Evolutionary conservation across 495 filamentous ascomycete species (phyloP).

Genomic region (Cercophora samala): DNA sequence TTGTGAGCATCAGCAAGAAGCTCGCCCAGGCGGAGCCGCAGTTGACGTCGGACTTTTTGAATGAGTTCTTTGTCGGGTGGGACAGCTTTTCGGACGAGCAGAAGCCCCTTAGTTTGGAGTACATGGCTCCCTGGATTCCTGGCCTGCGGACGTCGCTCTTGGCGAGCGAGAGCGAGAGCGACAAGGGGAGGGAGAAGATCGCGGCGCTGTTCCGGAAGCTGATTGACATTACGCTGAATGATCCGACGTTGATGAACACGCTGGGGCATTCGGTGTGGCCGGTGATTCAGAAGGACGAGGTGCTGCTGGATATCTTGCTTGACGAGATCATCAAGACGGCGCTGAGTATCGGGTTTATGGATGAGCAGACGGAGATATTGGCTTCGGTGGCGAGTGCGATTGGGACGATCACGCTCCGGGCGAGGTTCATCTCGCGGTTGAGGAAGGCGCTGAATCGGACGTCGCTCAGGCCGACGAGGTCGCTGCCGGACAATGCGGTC

Average conservation of each 20-base stretch:
- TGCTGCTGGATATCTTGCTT: constrained; percentile 58
- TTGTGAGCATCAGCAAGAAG: constrained; percentile 59
- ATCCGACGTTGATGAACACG: constrained; percentile 53
- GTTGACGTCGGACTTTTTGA: constrained; percentile 63
- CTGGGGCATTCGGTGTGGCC: constrained; percentile 61
- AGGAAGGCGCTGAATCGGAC: constrained; percentile 61
- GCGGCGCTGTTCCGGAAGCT: constrained; percentile 59
- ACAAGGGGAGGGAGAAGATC: constrained; percentile 59
- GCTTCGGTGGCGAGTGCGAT: constrained; percentile 58
- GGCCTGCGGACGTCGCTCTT: constrained; percentile 55
- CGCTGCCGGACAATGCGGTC: constrained; percentile 59
- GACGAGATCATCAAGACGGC: constrained; percentile 62
- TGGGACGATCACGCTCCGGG: constrained; percentile 58
- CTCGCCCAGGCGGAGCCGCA: constrained; percentile 60
- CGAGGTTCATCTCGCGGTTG: constrained; percentile 57
- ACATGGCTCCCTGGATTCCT: constrained; percentile 64
- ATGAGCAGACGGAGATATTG: constrained; percentile 57
- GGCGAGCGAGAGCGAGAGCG: constrained; percentile 53
- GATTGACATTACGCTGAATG: constrained; percentile 56
- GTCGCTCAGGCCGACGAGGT: constrained; percentile 58
- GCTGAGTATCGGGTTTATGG: constrained; percentile 51
- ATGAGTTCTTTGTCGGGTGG: constrained; percentile 68
- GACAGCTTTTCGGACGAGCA: constrained; percentile 61
- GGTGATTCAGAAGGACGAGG: constrained; percentile 58
- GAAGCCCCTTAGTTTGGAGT: constrained; percentile 59